Evolutionary conservation across 768 basidiomycete species (phyloP), one percentile per base, ranked within the genome.

Genomic region (Kwoniella sp.): DNA sequence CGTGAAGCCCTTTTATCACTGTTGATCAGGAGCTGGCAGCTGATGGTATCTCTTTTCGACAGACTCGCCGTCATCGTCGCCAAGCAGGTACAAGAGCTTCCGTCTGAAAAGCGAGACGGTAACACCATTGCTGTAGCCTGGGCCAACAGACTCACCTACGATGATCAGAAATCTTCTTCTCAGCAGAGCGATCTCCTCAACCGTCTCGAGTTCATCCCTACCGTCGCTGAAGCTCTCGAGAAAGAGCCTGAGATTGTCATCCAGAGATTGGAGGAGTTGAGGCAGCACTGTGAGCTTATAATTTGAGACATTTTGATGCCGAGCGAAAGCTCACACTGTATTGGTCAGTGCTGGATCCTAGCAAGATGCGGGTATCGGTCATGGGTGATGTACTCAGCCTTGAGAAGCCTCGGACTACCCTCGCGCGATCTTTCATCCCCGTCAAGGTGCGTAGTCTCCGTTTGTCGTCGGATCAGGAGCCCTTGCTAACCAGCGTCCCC

Each of bases 71-170:
- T 98, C 54, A 87, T 86, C 26, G 83, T 90, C 50, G 91, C 92
- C 17, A 97, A 96, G 80, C 86, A 91, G 24, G 87, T 90, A 48
- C 95, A 97, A 77, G 88, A 87, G 21, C 83, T 99, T 30, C 95
- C 96, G 1, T 89, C 92, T 76, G 82, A 90, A 71, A 98, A 97
- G 83, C 86, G 96, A 40, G 89, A 91, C 74, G 95, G 93, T 13
- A 86, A 82, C 73, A 88, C 85, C 27, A 90, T 98, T 12, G 83
- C 92, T 50, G 83, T 84, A 10, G 88, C 92, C 8, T 81, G 92
- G 29, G 88, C 86, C 81, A 81, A 85, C 19, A 85, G 87, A 63
- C 74, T 91, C 26, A 73, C 92, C 25, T 90, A 86, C 72, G 84
- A 85, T 67, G 85, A 88, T 68, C 83, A 83, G 52, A 79, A 76